Conservation (phyloP, 1,284 basidiomycete species). For the Pyrrhoderma lamaoense region DNA sequence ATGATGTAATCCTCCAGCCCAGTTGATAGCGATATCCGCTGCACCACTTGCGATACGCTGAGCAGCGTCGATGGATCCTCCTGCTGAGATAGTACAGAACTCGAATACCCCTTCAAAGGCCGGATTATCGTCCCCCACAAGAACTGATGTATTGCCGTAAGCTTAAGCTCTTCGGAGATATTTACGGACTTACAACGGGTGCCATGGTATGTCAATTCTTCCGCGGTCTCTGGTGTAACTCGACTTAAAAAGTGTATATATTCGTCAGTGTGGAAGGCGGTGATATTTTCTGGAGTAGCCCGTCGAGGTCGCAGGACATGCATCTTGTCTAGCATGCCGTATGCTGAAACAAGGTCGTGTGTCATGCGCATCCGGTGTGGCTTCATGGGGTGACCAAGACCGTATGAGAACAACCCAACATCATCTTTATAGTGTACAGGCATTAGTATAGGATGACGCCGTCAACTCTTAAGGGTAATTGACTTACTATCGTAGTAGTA, state of each 20-base stretch:
- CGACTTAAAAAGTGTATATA: conserved; percentile 87
- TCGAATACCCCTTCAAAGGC: conserved; percentile 96
- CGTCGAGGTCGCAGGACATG: conserved; percentile 83
- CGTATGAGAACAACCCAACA: conserved; percentile 80
- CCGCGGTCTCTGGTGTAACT: conserved; percentile 84
- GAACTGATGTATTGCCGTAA: conserved; percentile 39
- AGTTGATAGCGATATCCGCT: conserved; percentile 92
- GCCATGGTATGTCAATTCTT: conserved; percentile 78
- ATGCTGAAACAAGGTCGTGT: conserved; percentile 86
- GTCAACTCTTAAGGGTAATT: neutral
- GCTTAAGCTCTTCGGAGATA: neutral
- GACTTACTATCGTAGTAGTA: conserved; percentile 54
- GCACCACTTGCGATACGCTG: conserved; percentile 75
- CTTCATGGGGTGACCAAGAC: conserved; percentile 89
- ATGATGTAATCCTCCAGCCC: conserved; percentile 97
- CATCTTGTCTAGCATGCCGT: conserved; percentile 88
- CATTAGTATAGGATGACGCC: conserved; percentile 3
- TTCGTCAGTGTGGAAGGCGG: conserved; percentile 95
- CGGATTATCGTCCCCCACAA: conserved; percentile 93
- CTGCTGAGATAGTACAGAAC: conserved; percentile 94
- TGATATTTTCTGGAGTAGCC: conserved; percentile 79
- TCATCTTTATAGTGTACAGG: conserved; percentile 43
- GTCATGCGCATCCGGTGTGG: conserved; percentile 91
- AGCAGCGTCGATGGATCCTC: conserved; percentile 88
- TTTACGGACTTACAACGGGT: conserved; percentile 61